phyloP scores from a whole-genome alignment of 192 early-diverging fungal genomes.

The Nowakowskiella sp. region DNA sequence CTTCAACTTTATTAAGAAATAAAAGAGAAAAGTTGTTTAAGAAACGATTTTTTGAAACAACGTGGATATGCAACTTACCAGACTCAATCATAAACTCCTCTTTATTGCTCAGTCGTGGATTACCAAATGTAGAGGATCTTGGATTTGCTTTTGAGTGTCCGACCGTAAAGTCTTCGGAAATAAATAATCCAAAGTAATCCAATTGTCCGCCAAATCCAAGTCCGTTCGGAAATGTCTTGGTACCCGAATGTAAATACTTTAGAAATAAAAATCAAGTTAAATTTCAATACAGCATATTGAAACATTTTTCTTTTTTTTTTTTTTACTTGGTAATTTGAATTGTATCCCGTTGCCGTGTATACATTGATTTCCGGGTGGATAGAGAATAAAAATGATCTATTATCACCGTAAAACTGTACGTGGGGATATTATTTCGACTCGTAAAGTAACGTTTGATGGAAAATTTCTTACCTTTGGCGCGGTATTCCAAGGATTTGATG shows the following conservation, averaged over 20 bases:
- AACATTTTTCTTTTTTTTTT: too few species aligned
- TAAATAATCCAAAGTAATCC: slow-evolving; percentile 19
- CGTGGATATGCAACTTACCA: too few species aligned
- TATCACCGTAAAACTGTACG: slow-evolving; percentile 6
- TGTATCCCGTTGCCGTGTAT: slow-evolving; percentile 8
- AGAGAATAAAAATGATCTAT: slow-evolving; percentile 6
- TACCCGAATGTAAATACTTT: slow-evolving; percentile 12
- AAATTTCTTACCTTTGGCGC: not conserved
- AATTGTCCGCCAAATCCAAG: slow-evolving; percentile 22
- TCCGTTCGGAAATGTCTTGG: slow-evolving; percentile 16
- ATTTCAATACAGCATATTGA: too few species aligned
- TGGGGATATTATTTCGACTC: not conserved
- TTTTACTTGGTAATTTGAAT: slow-evolving; percentile 11
- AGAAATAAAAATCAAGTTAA: not conserved
- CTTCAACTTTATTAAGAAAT: slow-evolving; percentile 9
- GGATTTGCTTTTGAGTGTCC: slow-evolving; percentile 13
- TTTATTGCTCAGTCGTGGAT: slow-evolving; percentile 7
- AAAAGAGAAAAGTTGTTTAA: not conserved
- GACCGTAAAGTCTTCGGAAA: slow-evolving; percentile 2
- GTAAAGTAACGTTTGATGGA: not conserved
- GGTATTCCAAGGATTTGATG: not conserved
- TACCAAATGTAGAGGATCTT: slow-evolving; percentile 14
- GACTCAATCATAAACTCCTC: slow-evolving; percentile 15
- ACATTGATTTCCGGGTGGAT: slow-evolving; percentile 4
- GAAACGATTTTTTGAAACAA: not conserved